Conservation (phyloP, 225 moss, liverwort and hornwort species). For the Pseudisothecium myosuroides region DNA sequence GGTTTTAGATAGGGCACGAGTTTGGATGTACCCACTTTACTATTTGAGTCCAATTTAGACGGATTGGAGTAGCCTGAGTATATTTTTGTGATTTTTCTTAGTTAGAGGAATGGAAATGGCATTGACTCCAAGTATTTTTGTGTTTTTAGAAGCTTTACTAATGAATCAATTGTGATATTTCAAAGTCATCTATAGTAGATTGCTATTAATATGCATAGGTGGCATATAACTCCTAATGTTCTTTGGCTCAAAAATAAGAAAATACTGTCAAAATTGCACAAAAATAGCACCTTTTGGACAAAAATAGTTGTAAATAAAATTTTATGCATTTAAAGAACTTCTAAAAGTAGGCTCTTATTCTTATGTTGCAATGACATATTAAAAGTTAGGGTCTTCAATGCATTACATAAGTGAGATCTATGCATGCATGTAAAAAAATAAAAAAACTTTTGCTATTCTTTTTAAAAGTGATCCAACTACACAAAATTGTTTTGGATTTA, state of each 20-base stretch:
- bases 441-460: neutral
- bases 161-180: neutral
- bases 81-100: neutral
- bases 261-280: neutral
- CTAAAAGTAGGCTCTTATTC: neutral
- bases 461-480: neutral
- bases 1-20: too few relatives aligned
- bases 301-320: neutral
- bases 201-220: neutral
- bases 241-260: neutral
- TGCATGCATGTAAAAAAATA: neutral
- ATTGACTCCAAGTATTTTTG: neutral
- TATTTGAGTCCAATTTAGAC: too few relatives aligned
- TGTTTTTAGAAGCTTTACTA: neutral
- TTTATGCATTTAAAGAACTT: neutral
- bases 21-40: neutral
- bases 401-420: neutral
- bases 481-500: neutral
- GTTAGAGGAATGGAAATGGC: too few relatives aligned
- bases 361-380: neutral
- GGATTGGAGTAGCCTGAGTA: rapidly evolving
- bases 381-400: neutral
- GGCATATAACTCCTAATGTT: rapidly evolving
- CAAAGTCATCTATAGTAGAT: neutral
- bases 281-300: neutral